Percentiles rank a stretch among this genome's conserved stretches.
phyloP scores from a whole-genome alignment of 1,284 basidiomycete species.

The Microbotryum saponariae region DNA sequence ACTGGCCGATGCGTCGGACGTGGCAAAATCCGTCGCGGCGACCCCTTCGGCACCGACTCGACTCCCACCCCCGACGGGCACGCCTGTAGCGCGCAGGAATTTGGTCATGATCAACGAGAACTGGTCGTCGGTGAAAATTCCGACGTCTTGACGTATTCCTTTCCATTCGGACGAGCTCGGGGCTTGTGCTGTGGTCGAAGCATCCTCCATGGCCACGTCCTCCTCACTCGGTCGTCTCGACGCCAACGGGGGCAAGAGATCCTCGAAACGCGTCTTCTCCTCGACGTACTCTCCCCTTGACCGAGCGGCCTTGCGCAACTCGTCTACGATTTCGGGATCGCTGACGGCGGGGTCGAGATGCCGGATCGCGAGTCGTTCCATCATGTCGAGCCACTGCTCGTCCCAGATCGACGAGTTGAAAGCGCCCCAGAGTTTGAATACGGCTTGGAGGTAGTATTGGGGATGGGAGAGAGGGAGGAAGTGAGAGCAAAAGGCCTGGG shows the following conservation, averaged over 20 bases:
- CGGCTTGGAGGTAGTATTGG: constrained; percentile 58
- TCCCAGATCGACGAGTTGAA: constrained; percentile 66
- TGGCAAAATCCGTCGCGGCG: constrained; percentile 28
- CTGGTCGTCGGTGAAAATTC: constrained; percentile 79
- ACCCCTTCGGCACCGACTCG: constrained; percentile 31
- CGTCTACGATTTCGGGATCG: constrained; percentile 44
- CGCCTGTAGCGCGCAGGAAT: constrained; percentile 66
- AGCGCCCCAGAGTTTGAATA: constrained; percentile 77
- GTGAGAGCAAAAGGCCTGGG: constrained; percentile 71
- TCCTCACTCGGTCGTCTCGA: background rate
- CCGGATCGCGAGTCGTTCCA: constrained; percentile 66
- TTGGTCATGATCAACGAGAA: constrained; percentile 82
- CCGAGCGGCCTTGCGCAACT: constrained; percentile 18
- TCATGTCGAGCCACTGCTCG: constrained; percentile 74
- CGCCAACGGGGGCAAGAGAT: constrained; percentile 10
- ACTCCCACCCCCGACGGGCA: constrained; percentile 32
- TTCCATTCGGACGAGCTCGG: constrained; percentile 27
- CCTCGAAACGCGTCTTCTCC: constrained; percentile 16
- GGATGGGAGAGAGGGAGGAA: constrained; percentile 65
- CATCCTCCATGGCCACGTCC: constrained; percentile 15
- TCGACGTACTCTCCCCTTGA: constrained; percentile 24
- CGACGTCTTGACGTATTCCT: constrained; percentile 60
- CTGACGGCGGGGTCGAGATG: constrained; percentile 59
- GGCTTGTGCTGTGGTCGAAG: constrained; percentile 1
- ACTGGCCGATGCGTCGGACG: constrained; percentile 30